Conservation (phyloP, 208 protist species). For the Trypanosoma rangeli region DNA sequence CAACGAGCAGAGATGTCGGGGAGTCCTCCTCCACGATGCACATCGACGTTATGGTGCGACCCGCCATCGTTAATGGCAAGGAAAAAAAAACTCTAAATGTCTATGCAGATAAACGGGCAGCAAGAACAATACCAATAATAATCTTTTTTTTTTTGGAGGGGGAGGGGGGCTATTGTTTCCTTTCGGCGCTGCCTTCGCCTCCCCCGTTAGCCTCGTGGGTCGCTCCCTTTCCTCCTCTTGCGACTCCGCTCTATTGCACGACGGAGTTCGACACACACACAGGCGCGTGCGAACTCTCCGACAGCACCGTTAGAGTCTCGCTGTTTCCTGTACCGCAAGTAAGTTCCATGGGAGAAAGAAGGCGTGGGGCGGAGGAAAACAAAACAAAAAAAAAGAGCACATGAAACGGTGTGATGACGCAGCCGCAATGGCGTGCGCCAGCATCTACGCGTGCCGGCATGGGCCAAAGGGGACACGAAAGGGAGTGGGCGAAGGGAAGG, state of each 20-base stretch:
- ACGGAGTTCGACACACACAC: neutral
- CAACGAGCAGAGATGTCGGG: slow-evolving; percentile 59
- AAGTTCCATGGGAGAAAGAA: slow-evolving; percentile 1
- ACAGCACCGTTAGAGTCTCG: neutral
- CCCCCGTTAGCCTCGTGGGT: too few relatives aligned
- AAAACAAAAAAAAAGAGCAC: slow-evolving; percentile 16
- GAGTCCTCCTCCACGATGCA: slow-evolving; percentile 40
- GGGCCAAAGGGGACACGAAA: slow-evolving; percentile 4
- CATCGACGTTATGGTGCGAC: slow-evolving; percentile 53
- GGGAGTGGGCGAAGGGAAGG: neutral
- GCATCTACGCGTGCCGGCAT: neutral
- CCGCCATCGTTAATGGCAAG: slow-evolving; percentile 19
- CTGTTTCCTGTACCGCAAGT: neutral
- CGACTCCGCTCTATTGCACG: neutral
- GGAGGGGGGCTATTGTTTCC: too few relatives aligned
- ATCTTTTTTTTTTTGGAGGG: too few relatives aligned
- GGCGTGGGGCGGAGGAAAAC: neutral
- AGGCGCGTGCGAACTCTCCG: neutral
- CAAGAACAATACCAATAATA: too few relatives aligned
- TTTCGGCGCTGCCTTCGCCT: too few relatives aligned
- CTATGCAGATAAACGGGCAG: neutral
- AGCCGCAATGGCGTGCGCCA: neutral
- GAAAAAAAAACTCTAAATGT: neutral
- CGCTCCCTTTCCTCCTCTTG: too few relatives aligned
- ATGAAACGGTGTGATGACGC: neutral